Evolutionary conservation across 2,329 filamentous ascomycete genomes (phyloP).

Genomic region (Alternaria gaisen): DNA sequence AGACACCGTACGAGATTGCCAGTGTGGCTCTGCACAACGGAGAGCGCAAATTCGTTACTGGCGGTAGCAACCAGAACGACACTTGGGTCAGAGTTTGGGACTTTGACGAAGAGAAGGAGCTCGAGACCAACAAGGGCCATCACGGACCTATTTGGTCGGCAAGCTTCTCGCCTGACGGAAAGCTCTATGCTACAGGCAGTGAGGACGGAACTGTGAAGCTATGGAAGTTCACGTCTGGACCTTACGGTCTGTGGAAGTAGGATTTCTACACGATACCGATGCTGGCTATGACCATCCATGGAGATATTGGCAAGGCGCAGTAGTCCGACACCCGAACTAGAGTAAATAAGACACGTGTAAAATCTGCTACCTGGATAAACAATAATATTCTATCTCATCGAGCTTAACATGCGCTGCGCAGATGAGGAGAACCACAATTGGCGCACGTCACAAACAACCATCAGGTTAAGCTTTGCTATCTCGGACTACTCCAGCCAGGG

Average conservation of each 20-base stretch:
- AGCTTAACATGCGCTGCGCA: background rate
- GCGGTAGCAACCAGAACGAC: constrained; percentile 77
- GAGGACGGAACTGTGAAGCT: constrained; percentile 98
- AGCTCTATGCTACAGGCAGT: constrained; percentile 93
- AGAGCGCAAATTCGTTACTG: constrained; percentile 84
- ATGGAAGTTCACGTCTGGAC: constrained; percentile 72
- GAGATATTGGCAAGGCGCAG: background rate
- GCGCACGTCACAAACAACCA: background rate
- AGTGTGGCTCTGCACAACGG: constrained; percentile 88
- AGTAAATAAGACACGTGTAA: constrained; percentile 9
- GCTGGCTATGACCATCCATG: background rate
- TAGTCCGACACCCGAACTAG: background rate
- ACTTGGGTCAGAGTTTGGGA: constrained; percentile 97
- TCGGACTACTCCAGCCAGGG: constrained; percentile 17
- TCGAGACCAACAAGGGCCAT: constrained; percentile 95
- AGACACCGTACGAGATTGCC: constrained; percentile 84
- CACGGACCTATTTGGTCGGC: constrained; percentile 98
- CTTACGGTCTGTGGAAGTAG: constrained; percentile 72
- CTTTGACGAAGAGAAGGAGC: constrained; percentile 81
- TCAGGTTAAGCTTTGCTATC: background rate
- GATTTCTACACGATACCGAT: background rate
- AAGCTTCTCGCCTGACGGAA: constrained; percentile 92
- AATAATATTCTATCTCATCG: background rate
- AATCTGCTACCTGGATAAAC: background rate
- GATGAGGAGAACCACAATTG: background rate